Evolutionary conservation across 73 alveolate species (phyloP).

Genomic region (Paramecium pentaurelia): DNA sequence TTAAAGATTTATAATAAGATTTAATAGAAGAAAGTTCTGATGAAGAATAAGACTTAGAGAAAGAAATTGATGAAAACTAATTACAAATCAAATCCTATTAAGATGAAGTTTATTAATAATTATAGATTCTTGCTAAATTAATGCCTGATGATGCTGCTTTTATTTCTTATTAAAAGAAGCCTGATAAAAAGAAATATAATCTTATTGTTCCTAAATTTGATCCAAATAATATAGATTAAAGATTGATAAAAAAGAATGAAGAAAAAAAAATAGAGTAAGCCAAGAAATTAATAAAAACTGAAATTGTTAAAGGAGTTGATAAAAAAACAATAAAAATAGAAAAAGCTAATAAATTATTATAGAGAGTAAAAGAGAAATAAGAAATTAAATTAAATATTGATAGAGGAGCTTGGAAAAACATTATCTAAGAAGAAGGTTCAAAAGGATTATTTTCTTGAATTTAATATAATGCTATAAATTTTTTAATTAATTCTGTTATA

Average conservation of each 20-base stretch:
- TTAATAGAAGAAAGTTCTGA: background rate
- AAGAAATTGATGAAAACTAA: background rate
- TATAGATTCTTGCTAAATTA: background rate
- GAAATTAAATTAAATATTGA: background rate
- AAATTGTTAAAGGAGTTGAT: slow-evolving; percentile 9
- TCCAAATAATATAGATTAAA: slow-evolving; percentile 24
- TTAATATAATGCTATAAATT: background rate
- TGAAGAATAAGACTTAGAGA: slow-evolving; percentile 8
- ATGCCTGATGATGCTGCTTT: slow-evolving; percentile 39
- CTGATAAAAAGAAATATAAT: slow-evolving; percentile 42
- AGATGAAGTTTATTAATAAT: slow-evolving; percentile 5
- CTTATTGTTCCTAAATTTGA: slow-evolving; percentile 13
- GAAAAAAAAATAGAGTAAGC: background rate
- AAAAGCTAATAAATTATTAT: background rate
- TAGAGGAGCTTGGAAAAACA: slow-evolving; percentile 33
- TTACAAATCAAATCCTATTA: background rate
- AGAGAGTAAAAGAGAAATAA: background rate
- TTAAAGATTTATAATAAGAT: background rate
- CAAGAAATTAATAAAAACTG: background rate
- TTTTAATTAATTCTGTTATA: background rate
- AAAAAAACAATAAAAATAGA: background rate
- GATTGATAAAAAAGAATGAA: background rate
- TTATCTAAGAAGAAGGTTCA: background rate
- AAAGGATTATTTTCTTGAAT: slow-evolving; percentile 35
- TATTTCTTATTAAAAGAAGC: background rate